Base-by-base conservation (phyloP, 1,284 basidiomycete species). In the Tilletia indica region DNA sequence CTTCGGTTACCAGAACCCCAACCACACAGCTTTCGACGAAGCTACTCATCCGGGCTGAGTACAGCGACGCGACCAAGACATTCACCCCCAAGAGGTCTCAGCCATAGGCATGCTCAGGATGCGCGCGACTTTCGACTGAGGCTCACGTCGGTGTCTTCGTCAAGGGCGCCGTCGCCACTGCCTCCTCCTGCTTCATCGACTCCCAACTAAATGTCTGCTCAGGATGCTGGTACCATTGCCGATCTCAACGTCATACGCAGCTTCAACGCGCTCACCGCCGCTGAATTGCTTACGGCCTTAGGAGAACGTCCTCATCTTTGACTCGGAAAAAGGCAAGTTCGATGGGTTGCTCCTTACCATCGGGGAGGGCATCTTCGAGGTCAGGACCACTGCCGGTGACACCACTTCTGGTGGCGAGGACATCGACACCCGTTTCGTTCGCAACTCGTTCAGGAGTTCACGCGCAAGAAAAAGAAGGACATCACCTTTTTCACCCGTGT, bases 91-190 rank as follows among this genome's bases (percentile, higher is more conserved):
- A 95, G 85, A 94, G 86, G 89, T 94, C 79, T 92, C 90, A 71
- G 93, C 95, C 72, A 99, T 98, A 95, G 89, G 98, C 81, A 87
- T 98, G 74, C 88, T 86, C 74, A 98, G 98, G 89, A 98, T 99
- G 95, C 97, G 97, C 90, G 96, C 98, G 88, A 98, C 93, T 63
- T n/a, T n/a, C n/a, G n/a, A 95, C 96, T 75, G 96, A 98, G 89
- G 93, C 94, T 31, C 97, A 97, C 87, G 91, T 99, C 73, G 96
- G 95, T 77, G 89, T 94, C 85, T 92, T 93, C 86, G 96, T 99
- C 85, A 95, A 93, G 70, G 93, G 98, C 86, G 81, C 95, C 74
- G 95, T 98, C 72, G 93, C 98, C 85, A 98, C 96, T 54, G 95
- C 98, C 82, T 95, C 96, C 71, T 96, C 96, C 70, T 98, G 87